Evolutionary conservation across 208 protist genomes (phyloP), one percentile per base, ranked within the genome.

Genomic region (Trypanosoma conorhini): DNA sequence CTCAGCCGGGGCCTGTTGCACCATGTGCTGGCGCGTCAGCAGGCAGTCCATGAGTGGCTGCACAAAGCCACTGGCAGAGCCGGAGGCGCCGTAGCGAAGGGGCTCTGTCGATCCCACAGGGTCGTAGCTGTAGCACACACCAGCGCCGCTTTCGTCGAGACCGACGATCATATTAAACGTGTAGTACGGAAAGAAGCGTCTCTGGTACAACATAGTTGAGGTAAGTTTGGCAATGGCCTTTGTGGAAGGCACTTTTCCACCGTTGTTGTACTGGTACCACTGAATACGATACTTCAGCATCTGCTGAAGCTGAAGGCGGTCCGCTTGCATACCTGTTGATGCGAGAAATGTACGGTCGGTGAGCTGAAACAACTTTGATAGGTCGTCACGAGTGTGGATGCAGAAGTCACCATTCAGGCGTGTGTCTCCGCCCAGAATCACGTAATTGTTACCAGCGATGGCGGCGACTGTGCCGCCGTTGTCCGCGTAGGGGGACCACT

Each of bases 111-210:
- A 98, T 64, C 99, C 99, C 5, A 99, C 88, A 17, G 97, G 96
- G 81, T 99, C 99, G 81, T 99, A 99, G 74, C 86, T 92, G 88
- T 98, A 99, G 59, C 99, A 97, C 60, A 96, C 95, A 26, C 98
- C 98, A 35, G 93, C 68, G 22, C 98, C 98, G 22, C 97, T 69
- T 51, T 96, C 88, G 77, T 99, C 90, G 19, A 99, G 68, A 26
- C 99, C 99, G 19, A 88, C 98, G 21, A 99, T 74, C 71, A 99
- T 93, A 85, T 99, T 99, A 85, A 99, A 99, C 4, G 98, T 98
- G 88, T 99, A 99, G 81, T 98, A 99, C 17, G 99, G 99, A 84
- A 99, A 99, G 81, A 99, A 99, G 67, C 99, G 92, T 38, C 96
- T 93, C 57, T 93, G 81, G 77, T 99, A 99, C 4, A 99, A 89